These are phyloP conservation scores for Ilyonectria destructans DNA, from an alignment of 2,329 filamentous ascomycete genomes.

Conservation along the genomic window DNA sequence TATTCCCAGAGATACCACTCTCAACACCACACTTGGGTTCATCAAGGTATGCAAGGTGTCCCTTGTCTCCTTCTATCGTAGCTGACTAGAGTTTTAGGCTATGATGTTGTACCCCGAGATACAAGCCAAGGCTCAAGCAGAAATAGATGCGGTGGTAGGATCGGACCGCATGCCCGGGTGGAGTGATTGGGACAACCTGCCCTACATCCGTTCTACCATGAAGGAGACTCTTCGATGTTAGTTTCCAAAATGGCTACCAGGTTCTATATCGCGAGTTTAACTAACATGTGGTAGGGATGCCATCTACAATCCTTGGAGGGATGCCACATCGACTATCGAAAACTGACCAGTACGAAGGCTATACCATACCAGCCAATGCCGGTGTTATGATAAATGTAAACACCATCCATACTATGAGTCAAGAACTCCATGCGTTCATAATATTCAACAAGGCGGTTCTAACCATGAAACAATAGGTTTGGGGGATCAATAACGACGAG, in stretches of 20 bases:
- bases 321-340: slow-evolving; percentile 15
- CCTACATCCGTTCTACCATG: slow-evolving; percentile 10
- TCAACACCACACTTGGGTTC: slow-evolving; percentile 19
- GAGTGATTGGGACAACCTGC: slow-evolving; percentile 12
- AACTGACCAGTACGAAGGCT: slow-evolving; percentile 14
- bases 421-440: too few species aligned
- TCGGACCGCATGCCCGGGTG: slow-evolving; percentile 8
- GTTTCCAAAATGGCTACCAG: neutral
- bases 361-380: slow-evolving; percentile 16
- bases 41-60: neutral
- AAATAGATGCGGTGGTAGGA: slow-evolving; percentile 14
- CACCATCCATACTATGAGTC: too few species aligned
- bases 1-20: slow-evolving; percentile 8
- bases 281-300: slow-evolving; percentile 8
- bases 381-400: slow-evolving; percentile 24
- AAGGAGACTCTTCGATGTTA: slow-evolving; percentile 21
- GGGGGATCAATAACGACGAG: slow-evolving; percentile 19
- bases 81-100: neutral
- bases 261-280: neutral
- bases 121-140: slow-evolving; percentile 18
- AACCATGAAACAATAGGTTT: slow-evolving; percentile 6
- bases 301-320: slow-evolving; percentile 16
- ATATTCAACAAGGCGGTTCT: neutral
- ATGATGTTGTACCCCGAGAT: slow-evolving; percentile 23
- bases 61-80: too few species aligned